Base-by-base conservation (phyloP, 1,284 basidiomycete genomes). In the Marasmius fiardii region DNA sequence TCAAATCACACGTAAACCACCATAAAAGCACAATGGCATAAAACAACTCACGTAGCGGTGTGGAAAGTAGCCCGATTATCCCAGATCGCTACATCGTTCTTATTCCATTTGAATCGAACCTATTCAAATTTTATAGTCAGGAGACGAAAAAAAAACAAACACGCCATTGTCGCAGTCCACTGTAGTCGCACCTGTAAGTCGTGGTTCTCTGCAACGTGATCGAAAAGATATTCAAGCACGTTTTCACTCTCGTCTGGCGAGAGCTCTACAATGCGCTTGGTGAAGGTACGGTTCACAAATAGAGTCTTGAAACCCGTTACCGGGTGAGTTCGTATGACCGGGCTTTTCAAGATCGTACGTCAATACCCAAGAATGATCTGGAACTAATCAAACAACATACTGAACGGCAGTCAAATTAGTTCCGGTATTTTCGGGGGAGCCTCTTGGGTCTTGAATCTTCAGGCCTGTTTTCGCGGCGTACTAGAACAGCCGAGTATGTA, bases 141-240 rank as follows among this genome's bases (percentile, higher is more conserved):
- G 43, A 18, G 21, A 21, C 44, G 34, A n/a, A 49, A 52, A 50
- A 67, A 63, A 70, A 65, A 75, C 77, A 79, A 39, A 68, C 71
- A 75, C 75, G 35, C 16, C 78, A 67, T 18, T n/a, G n/a, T n/a
- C n/a, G n/a, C n/a, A n/a, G n/a, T n/a, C n/a, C n/a, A n/a, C n/a
- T n/a, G n/a, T n/a, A n/a, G n/a, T n/a, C n/a, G n/a, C n/a, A 83
- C 81, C 66, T 89, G 86, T 34, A 87, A 67, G 65, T 86, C 83
- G 63, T 88, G 85, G 68, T 85, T 86, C 62, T 80, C 76, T 1
- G 75, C 65, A 51, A 80, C 66, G 55, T 79, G 75, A 14, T 74
- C 69, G 61, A 71, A 73, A 5, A 85, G 70, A 65, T 79, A 79
- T 8, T 75, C 70, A 23, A 85, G 71, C 4, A 83, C 58, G 31